Base-by-base conservation (phyloP, 257 asterid species). In the Rauvolfia tetraphylla region DNA sequence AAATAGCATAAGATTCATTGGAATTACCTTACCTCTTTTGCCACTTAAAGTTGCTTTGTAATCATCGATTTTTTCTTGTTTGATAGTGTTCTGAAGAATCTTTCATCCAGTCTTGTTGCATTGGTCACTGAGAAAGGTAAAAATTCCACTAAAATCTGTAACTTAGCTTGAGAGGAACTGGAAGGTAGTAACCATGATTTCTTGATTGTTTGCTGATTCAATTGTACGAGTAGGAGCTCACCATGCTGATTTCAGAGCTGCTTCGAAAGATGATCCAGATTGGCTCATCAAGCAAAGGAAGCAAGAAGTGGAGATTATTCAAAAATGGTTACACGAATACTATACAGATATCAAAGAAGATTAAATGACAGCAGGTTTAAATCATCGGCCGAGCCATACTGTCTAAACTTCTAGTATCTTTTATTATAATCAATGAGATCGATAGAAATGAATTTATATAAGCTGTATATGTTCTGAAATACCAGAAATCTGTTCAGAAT, bases 101-200 rank as follows among this genome's bases (percentile, higher is more conserved):
- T 92, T 82, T 92, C 97, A 7, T 79, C 78, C 13, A 92, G 89
- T 88, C 85, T 91, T 57, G 89, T 91, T 81, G 93, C 97, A 23
- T 76, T 91, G 18, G 92, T 88, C 66, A 87, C 89, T 54, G 83
- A 84, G 73, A 85, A 90, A 85, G 97, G 97, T 89, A 84, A 48
- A 17, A 48, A 51, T 2, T 2, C 51, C 20, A 17, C 2, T 44
- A 41, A 44, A 3, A 22, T 71, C 31, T 14, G 15, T 66, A 53
- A 25, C 25, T 53, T 22, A 3, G 59, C 25, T 56, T 56, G 63
- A 56, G 31, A 7, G 31, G 63, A 56, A 10, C 2, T 6, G 20
- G 29, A 29, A 68, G 25, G 23, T 42, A 27, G 10, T 29, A 42
- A 13, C 39, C 59, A 15, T 62, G 46, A 61, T 44, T 2, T 27